phyloP scores from a whole-genome alignment of 495 filamentous ascomycete species.

The Cetradonia linearis region DNA sequence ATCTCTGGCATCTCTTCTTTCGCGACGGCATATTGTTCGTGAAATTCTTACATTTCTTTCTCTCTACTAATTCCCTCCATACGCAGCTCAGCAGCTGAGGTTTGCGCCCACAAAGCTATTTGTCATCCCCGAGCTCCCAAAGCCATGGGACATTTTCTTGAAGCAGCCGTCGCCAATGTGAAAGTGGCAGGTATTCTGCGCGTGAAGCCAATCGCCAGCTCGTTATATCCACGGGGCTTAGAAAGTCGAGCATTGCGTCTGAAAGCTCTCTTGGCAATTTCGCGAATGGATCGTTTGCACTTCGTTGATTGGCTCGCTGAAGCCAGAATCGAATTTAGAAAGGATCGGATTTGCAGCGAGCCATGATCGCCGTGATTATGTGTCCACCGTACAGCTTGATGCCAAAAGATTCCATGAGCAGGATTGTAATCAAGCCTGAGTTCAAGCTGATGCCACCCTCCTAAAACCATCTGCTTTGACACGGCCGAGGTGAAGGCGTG shows the following conservation, averaged over 20 bases:
- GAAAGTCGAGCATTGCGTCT: neutral
- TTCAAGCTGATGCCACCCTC: neutral
- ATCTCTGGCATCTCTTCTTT: neutral
- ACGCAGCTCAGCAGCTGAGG: neutral
- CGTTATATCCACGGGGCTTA: neutral
- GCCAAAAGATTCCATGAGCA: neutral
- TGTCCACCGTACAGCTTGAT: neutral
- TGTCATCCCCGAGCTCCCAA: neutral
- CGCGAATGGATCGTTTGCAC: neutral
- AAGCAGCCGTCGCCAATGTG: neutral
- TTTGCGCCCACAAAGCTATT: neutral
- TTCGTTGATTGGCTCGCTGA: neutral
- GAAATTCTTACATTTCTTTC: neutral
- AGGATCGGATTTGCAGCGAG: neutral
- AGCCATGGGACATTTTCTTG: neutral
- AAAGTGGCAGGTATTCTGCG: neutral
- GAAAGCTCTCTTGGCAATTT: neutral
- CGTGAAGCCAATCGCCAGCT: neutral
- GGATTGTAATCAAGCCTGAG: neutral
- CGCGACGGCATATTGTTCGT: neutral
- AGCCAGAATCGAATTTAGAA: neutral
- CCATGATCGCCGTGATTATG: neutral
- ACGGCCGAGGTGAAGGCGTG: neutral
- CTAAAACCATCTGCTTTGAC: neutral
- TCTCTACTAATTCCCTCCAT: neutral